These are phyloP conservation scores for Hypholoma sublateritium DNA, from an alignment of 768 basidiomycete genomes.

Conservation along the genomic window DNA sequence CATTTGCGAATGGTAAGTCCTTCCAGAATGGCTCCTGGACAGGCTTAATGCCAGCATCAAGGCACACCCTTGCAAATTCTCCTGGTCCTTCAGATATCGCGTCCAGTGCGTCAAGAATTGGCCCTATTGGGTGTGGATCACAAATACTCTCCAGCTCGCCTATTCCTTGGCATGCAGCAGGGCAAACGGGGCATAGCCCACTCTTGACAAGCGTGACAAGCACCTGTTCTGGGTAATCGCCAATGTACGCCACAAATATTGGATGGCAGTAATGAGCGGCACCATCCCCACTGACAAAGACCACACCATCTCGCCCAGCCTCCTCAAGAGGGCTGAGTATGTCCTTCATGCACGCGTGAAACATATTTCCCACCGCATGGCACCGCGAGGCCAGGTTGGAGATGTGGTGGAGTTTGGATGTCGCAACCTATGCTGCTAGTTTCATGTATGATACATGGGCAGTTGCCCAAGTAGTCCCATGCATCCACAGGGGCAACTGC, in stretches of 20 bases:
- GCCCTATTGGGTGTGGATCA: neutral
- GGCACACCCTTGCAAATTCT: neutral
- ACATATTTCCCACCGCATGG: conserved; percentile 23
- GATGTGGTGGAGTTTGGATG: neutral
- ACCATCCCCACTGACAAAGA: conserved; percentile 32
- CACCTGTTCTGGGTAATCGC: conserved; percentile 41
- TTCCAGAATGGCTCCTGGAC: conserved; percentile 16
- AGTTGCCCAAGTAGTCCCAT: too few relatives aligned
- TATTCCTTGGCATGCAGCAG: neutral
- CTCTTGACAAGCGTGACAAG: conserved; percentile 27
- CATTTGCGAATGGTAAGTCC: conserved; percentile 14
- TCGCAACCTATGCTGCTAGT: too few relatives aligned
- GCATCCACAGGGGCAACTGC: too few relatives aligned
- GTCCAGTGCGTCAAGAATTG: neutral
- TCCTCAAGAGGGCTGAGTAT: conserved; percentile 27
- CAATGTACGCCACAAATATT: conserved; percentile 15
- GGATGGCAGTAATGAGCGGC: conserved; percentile 17
- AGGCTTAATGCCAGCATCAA: neutral
- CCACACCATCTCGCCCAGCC: conserved; percentile 27
- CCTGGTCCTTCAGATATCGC: neutral
- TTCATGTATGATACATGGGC: too few relatives aligned
- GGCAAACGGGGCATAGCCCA: conserved; percentile 20
- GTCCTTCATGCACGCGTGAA: conserved; percentile 34
- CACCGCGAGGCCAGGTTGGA: neutral
- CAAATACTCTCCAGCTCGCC: neutral